Evolutionary conservation across 2,329 filamentous ascomycete genomes (phyloP), one percentile per base, ranked within the genome.

Genomic region (Bipolaris cookei): DNA sequence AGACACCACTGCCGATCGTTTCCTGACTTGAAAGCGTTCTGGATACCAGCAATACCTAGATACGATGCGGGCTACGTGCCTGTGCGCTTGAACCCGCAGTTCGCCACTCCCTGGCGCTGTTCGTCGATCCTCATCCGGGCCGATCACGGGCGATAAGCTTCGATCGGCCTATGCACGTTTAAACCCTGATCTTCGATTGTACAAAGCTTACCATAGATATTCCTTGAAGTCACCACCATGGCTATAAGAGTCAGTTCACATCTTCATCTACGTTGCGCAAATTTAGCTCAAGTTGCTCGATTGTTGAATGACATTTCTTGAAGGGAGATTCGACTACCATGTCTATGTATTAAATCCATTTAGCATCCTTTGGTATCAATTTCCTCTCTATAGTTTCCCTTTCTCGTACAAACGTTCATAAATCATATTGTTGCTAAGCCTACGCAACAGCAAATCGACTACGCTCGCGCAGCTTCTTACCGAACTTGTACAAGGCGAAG

Each of bases 401-500:
- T 30, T 30, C 1, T 30, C 28, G 10, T 30, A 30, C 1, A 30
- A 30, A 3, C 20, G 1, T 8, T 44, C 20, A 25, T 25, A 7
- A 47, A 8, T 34, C 8, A 2, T 10, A 16, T 8, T 10, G 8
- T 4, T 5, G 7, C 20, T 18, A 37, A 25, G 14, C 5, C 44
- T 57, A 68, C 16, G 59, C 62, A 39, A 60, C 66, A 6, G 85
- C 83, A 75, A 88, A 89, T 71, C 81, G 83, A 73, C 84, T 86
- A 69, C 84, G 77, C 6, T 81, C 76, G 57, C 86, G 80, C 57
- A 89, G 71, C 47, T 70, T 77, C 21, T 80, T 82, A 2, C 86
- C 86, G 57, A 77, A 85, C 58, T 81, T 82, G 71, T 82, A 89
- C 55, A 89, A 75, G 38, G 80, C 71, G 75, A 79, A 85, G 51